phyloP scores from a whole-genome alignment of 2,329 filamentous ascomycete species.

The Exserohilum turcica region DNA sequence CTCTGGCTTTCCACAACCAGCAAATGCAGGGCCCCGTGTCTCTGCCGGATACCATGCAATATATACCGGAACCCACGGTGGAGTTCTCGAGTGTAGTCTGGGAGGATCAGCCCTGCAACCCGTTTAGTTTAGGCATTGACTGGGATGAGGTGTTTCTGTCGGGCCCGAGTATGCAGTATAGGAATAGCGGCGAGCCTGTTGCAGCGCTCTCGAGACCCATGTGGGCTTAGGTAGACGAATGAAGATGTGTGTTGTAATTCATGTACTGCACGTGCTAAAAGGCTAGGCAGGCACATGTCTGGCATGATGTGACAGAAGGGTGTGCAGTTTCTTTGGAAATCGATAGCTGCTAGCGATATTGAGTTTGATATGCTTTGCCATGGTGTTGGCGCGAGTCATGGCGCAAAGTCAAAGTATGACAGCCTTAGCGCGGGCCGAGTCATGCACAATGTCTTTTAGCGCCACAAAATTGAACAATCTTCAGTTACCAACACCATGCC shows the following conservation, averaged over 20 bases:
- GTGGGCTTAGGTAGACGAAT: conserved; percentile 10
- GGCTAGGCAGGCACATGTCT: background rate
- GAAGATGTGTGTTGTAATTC: background rate
- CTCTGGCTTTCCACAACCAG: background rate
- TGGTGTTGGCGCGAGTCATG: background rate
- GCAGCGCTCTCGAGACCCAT: conserved; percentile 9
- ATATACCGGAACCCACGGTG: conserved; percentile 6
- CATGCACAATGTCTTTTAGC: background rate
- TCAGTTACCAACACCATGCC: conserved; percentile 18
- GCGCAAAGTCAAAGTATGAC: background rate
- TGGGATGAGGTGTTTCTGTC: conserved; percentile 29
- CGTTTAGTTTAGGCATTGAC: conserved; percentile 25
- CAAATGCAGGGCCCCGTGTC: background rate
- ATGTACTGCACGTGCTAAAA: background rate
- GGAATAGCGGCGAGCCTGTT: background rate
- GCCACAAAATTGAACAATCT: background rate
- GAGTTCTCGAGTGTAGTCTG: conserved; percentile 4
- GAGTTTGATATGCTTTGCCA: background rate
- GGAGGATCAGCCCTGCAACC: conserved; percentile 11
- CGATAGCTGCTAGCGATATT: background rate
- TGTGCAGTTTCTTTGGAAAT: background rate
- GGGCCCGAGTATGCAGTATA: conserved; percentile 7
- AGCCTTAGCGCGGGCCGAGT: conserved; percentile 3
- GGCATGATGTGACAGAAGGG: too few species aligned
- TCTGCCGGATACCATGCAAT: background rate